Conservation (phyloP, 176 grass and related monocot species). For the Hordeum marinum region DNA sequence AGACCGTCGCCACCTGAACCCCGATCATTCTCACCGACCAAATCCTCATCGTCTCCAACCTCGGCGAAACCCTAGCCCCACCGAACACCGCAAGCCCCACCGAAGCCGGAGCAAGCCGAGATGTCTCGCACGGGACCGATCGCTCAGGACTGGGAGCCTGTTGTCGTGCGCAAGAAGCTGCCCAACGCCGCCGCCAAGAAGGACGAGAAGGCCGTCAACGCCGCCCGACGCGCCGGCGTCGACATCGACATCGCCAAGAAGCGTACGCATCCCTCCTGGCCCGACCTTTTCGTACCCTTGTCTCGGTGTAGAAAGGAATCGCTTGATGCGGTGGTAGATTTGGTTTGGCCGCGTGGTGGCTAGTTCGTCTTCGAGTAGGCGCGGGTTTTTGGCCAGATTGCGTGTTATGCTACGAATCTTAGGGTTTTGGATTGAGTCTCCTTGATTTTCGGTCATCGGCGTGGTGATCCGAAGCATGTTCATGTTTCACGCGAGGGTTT, state of each 20-base stretch:
- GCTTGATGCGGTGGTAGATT: not conserved
- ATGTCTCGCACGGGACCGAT: not conserved
- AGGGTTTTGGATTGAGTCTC: not conserved
- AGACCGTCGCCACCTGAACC: not conserved
- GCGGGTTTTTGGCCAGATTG: not conserved
- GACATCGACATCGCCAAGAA: constrained; percentile 18
- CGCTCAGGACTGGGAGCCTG: constrained; percentile 6
- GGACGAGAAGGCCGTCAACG: constrained; percentile 16
- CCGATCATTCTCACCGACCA: not conserved
- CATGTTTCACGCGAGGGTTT: not conserved
- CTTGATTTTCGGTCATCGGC: not conserved
- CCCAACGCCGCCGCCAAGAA: constrained; percentile 20
- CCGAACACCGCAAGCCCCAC: not conserved
- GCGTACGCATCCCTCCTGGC: not conserved
- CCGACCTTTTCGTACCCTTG: not conserved
- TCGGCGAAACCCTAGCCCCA: constrained; percentile 6
- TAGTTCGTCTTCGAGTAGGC: not conserved
- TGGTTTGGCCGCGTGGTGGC: not conserved
- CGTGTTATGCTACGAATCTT: not conserved
- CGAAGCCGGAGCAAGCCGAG: not conserved
- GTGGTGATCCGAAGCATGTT: not conserved
- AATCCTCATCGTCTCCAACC: not conserved
- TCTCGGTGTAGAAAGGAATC: not conserved
- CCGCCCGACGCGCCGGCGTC: constrained; percentile 13
- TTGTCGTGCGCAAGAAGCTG: constrained; percentile 11